Percentiles rank a stretch among this genome's conserved stretches.
These are phyloP conservation scores for Picea abies DNA, from an alignment of 83 land plant genomes.

Conservation along the genomic window DNA sequence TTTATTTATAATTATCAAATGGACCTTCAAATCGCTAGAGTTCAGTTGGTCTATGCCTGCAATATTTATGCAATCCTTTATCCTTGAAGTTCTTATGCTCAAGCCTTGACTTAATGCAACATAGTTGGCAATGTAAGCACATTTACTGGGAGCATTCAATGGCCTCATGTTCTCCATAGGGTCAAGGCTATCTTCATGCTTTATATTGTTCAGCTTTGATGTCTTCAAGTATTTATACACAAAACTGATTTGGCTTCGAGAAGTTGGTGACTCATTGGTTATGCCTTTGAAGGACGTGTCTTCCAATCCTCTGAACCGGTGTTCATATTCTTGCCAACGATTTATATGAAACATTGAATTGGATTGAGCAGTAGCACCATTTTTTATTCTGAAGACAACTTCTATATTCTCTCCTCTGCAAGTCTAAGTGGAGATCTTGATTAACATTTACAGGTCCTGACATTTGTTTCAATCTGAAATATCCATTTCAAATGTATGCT, in stretches of 20 bases:
- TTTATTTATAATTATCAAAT: conserved; percentile 16
- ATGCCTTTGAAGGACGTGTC: no score
- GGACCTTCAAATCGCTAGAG: not conserved
- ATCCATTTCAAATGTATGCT: not conserved
- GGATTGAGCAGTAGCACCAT: not conserved
- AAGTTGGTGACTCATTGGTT: no score
- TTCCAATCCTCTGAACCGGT: not conserved
- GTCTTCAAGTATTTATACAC: no score
- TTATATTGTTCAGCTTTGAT: no score
- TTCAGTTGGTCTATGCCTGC: not conserved
- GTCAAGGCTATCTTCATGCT: not conserved
- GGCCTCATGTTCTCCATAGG: not conserved
- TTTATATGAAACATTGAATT: not conserved
- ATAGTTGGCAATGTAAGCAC: conserved; percentile 4
- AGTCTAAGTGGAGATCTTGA: not conserved
- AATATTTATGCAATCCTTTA: not conserved
- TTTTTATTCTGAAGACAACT: not conserved
- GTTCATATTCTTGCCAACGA: not conserved
- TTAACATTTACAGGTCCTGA: not conserved
- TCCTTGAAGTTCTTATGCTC: not conserved
- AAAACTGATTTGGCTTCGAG: no score
- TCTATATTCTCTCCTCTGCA: conserved; percentile 10
- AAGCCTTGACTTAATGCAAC: conserved; percentile 8
- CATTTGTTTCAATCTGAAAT: conserved; percentile 5
- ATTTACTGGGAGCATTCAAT: conserved; percentile 18